A percentile compares a stretch with the other conserved stretches of the same genome.
phyloP scores from a whole-genome alignment of 306 rosid species.

The Erythrophleum fordii region DNA sequence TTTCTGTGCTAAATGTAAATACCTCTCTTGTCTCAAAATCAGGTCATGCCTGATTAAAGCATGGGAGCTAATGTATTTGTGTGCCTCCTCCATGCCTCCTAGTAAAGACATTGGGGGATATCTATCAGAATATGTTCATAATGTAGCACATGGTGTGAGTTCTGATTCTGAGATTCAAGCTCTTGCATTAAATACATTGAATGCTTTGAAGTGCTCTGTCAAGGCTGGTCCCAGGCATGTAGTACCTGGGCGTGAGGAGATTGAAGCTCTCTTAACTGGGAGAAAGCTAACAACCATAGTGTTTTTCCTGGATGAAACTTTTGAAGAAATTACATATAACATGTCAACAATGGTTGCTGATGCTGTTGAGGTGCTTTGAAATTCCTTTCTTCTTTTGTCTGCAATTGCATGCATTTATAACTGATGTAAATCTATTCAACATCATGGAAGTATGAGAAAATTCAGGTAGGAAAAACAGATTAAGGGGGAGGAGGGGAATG shows the following conservation, averaged over 20 bases:
- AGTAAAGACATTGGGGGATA: conserved; percentile 87
- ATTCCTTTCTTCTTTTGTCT: conserved; percentile 26
- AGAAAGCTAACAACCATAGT: conserved; percentile 87
- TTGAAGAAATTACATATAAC: conserved; percentile 87
- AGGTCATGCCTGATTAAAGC: conserved; percentile 81
- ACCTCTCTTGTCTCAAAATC: conserved; percentile 35
- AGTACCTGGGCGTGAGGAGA: conserved; percentile 81
- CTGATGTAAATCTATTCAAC: conserved; percentile 3
- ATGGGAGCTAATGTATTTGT: conserved; percentile 83
- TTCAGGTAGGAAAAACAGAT: conserved; percentile 13
- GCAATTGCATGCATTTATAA: conserved; percentile 18
- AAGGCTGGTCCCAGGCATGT: conserved; percentile 89
- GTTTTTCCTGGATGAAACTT: conserved; percentile 88
- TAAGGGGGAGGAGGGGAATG: not conserved
- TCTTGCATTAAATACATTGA: conserved; percentile 71
- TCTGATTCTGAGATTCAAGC: conserved; percentile 65
- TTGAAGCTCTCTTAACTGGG: conserved; percentile 76
- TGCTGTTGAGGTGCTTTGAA: conserved; percentile 79
- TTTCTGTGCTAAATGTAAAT: conserved; percentile 16
- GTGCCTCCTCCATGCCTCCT: conserved; percentile 91
- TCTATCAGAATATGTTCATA: conserved; percentile 83
- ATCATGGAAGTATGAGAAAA: conserved; percentile 7
- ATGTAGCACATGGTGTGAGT: conserved; percentile 57
- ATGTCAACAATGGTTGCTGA: conserved; percentile 91
- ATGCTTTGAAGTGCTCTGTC: conserved; percentile 77